These are phyloP conservation scores for Trichoderma erinaceum DNA, from an alignment of 495 filamentous ascomycete genomes.

Conservation along the genomic window DNA sequence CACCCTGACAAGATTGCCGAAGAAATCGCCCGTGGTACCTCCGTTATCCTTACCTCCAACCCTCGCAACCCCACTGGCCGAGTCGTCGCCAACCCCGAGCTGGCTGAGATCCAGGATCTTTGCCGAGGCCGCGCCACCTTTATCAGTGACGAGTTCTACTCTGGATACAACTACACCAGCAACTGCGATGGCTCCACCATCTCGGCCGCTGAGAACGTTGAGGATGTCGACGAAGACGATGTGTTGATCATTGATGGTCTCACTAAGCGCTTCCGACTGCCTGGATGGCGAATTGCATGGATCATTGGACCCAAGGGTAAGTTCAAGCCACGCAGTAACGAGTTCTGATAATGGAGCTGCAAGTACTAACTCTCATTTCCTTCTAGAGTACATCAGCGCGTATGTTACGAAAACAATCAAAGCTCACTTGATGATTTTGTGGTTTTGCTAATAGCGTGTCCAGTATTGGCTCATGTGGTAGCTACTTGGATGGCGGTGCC, in stretches of 20 bases:
- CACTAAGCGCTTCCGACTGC: constrained; percentile 93
- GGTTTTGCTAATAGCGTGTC: constrained; percentile 9
- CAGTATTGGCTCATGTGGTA: constrained; percentile 79
- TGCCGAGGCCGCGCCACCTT: constrained; percentile 85
- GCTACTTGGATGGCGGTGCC: constrained; percentile 92
- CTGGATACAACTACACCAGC: constrained; percentile 89
- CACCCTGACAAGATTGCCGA: constrained; percentile 86
- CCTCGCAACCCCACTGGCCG: constrained; percentile 93
- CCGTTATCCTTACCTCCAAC: constrained; percentile 92
- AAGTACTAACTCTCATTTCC: constrained; percentile 2
- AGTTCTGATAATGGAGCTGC: not conserved
- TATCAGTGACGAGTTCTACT: constrained; percentile 96
- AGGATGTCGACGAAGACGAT: constrained; percentile 59
- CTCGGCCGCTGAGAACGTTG: constrained; percentile 77
- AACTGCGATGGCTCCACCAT: constrained; percentile 85
- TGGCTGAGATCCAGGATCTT: constrained; percentile 84
- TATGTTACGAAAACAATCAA: constrained; percentile 22
- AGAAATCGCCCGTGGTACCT: constrained; percentile 79
- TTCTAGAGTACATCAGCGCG: constrained; percentile 81
- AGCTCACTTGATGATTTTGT: not conserved
- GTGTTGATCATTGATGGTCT: constrained; percentile 93
- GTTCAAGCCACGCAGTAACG: not conserved
- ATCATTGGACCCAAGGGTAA: constrained; percentile 75
- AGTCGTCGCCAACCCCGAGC: constrained; percentile 70
- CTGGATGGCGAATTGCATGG: constrained; percentile 96